A percentile compares a stretch with the other conserved stretches of the same genome.
Evolutionary conservation across 2,329 filamentous ascomycete genomes (phyloP).

Genomic region (Alternaria infectoria): DNA sequence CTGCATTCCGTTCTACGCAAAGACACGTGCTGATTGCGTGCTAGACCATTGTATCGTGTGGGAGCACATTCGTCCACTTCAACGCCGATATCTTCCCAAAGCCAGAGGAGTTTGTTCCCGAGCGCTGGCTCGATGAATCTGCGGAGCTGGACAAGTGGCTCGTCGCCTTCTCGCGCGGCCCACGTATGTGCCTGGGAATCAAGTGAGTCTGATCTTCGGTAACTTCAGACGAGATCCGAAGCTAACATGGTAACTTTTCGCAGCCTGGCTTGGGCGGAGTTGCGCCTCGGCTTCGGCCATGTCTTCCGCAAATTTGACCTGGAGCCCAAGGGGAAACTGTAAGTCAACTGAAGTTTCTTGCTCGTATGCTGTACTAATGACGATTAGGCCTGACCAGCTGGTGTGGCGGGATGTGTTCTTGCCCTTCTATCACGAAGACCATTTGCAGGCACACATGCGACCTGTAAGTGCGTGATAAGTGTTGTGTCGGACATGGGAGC

Average conservation of each 20-base stretch:
- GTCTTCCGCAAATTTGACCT: constrained; percentile 42
- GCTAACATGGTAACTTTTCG: not conserved
- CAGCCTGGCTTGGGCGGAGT: constrained; percentile 44
- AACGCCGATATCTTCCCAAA: constrained; percentile 40
- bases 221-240: not conserved
- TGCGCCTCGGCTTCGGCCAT: constrained; percentile 40
- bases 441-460: constrained; percentile 24
- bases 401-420: constrained; percentile 31
- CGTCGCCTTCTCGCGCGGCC: constrained; percentile 45
- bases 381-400: constrained; percentile 22
- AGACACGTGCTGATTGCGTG: not conserved
- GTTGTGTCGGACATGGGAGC: not conserved
- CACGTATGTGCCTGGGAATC: constrained; percentile 43
- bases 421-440: constrained; percentile 27
- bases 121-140: constrained; percentile 38
- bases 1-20: not conserved
- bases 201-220: constrained; percentile 23
- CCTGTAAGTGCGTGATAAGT: not conserved
- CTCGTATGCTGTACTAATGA: constrained; percentile 1
- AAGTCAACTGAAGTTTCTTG: constrained; percentile 2
- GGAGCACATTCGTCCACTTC: constrained; percentile 44
- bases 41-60: constrained; percentile 36
- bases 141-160: constrained; percentile 37
- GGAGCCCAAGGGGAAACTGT: constrained; percentile 26
- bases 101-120: constrained; percentile 38